Evolutionary conservation across 148 eudicot species (phyloP).

Genomic region (Selenicereus undatus): DNA sequence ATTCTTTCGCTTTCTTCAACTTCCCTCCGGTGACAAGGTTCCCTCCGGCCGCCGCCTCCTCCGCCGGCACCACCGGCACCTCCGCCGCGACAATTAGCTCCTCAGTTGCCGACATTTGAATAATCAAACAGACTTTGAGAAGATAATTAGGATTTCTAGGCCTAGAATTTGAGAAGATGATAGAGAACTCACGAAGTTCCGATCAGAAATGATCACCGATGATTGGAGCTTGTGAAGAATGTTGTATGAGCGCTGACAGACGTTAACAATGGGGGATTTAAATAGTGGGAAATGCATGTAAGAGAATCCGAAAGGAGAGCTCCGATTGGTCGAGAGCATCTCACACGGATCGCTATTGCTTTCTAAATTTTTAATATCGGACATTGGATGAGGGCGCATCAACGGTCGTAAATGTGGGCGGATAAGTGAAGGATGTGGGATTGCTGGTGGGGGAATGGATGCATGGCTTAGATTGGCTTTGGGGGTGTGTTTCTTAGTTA

Average conservation of each 20-base stretch:
- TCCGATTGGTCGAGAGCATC: conserved; percentile 34
- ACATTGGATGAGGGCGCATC: conserved; percentile 42
- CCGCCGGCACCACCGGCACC: conserved; percentile 23
- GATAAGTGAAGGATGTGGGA: conserved; percentile 2
- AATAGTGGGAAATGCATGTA: conserved; percentile 38
- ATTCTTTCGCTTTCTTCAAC: conserved; percentile 29
- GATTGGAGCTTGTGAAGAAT: neutral
- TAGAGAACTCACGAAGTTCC: neutral
- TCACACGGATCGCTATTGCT: conserved; percentile 29
- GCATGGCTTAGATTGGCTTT: neutral
- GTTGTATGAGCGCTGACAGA: conserved; percentile 21
- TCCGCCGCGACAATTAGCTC: conserved; percentile 26
- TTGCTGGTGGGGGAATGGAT: neutral
- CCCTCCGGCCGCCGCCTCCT: conserved; percentile 23
- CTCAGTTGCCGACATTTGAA: conserved; percentile 49
- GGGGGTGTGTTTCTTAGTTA: conserved; percentile 46
- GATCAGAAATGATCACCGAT: conserved; percentile 2
- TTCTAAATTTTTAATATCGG: conserved; percentile 9
- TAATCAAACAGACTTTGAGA: neutral
- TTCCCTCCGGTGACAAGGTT: conserved; percentile 23
- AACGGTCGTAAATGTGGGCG: conserved; percentile 30
- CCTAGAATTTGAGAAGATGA: neutral
- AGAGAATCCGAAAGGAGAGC: conserved; percentile 20
- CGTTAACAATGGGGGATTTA: conserved; percentile 28
- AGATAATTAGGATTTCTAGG: conserved; percentile 13